Evolutionary conservation across 164 flowering plant species (phyloP), one percentile per base, ranked within the genome.

Genomic region (Hamamelis virginiana): DNA sequence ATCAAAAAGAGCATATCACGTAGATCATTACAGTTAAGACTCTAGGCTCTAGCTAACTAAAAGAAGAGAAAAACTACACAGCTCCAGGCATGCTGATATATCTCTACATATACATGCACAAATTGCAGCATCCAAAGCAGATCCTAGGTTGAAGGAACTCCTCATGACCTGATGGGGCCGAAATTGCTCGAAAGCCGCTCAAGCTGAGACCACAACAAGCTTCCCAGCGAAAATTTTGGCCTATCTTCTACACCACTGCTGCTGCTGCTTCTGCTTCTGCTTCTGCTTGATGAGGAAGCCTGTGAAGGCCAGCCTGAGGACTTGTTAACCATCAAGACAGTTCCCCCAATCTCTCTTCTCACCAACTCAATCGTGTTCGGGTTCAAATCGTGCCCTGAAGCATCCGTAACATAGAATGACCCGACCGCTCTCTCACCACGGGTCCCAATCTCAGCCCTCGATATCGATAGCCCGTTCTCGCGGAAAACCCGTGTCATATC

Each of bases 401-500:
- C 75, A 64, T 86, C 97, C 6, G 78, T 85, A 1, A 95, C 87
- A 33, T 85, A 84, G 81, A 95, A 87, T 4, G 92, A 79, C 10
- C 97, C 97, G 0, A 70, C 51, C 2, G 91, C 92, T 66, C 28
- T 80, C 21, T 87, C 90, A 0, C 88, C 96, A 0, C 74, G 70
- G 0, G 76, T 84, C 9, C 86, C 81, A 1, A 92, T 64, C 72
- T 95, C 97, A 1, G 87, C 82, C 63, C 89, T 85, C 0, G 87
- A 33, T 38, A 95, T 77, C 0, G 94, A 86, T 3, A 95, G 77
- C 16, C 97, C 94, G 43, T 84, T 82, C 71, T 95, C 97, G 1
- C 99, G 80, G 66, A 92, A 81, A 50, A 83, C 91, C 59, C 99
- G 64, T 11, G 96, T 91, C 13, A 95, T 62, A 23, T 91, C 93